Base-by-base conservation (phyloP, 495 filamentous ascomycete species). In the Xylaria scruposa region DNA sequence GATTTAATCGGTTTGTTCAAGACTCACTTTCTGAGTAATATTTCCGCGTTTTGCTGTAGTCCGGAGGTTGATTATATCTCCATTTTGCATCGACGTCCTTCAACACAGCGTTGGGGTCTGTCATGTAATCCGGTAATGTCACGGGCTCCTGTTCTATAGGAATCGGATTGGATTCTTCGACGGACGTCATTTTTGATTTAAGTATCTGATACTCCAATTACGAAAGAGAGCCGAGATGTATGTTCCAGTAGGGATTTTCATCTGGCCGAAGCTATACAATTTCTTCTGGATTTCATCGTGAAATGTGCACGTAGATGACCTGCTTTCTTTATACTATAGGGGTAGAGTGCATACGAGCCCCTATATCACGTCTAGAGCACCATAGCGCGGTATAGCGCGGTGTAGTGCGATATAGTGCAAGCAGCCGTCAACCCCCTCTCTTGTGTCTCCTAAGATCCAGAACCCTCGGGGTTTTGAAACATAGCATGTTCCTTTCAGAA, bases 1-100 rank as follows among this genome's bases (percentile, higher is more conserved):
- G 29, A 17, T n/a, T 38, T 19, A 5, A 12, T n/a, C 4, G 1
- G 9, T n/a, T n/a, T n/a, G 60, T 17, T 26, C 13, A 19, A 1
- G 33, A 81, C 84, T 67, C 79, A 91, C 89, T 80, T 84, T 74
- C 85, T 66, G 75, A 77, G 77, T 73, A 85, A 85, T 73, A 84
- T 79, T 77, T 80, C 17, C 89, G 80, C 0, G 89, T 91, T 65
- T 88, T 88, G 49, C 80, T 82, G 81, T 91, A 92, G 76, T 91
- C 86, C 0, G 90, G 90, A 4, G 87, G 81, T 49, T 74, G 78
- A 12, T 87, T 87, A 79, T 90, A 86, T 51, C 90, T 82, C 90
- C 90, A 92, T 19, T 83, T 80, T 9, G 84, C 85, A 33, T 76
- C 69, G 21, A 65, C 63, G 75, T 91, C 89, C 58, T 83, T 85